These are phyloP conservation scores for Quercus parvula DNA, from an alignment of 306 rosid species.

Conservation along the genomic window DNA sequence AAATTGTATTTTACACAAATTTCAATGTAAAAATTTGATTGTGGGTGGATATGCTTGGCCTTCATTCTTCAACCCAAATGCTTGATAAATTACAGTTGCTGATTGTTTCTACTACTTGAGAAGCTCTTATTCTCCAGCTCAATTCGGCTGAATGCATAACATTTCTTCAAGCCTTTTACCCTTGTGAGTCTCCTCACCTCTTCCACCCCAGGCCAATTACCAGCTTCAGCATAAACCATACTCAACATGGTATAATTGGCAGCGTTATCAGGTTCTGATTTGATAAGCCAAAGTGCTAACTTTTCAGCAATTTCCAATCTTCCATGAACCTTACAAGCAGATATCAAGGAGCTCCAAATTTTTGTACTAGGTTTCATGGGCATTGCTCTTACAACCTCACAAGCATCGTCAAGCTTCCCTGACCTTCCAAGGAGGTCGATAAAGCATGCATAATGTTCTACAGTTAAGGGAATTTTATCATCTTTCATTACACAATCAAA, in stretches of 20 bases:
- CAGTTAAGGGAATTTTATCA: slow-evolving; percentile 23
- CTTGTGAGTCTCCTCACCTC: slow-evolving; percentile 40
- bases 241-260: slow-evolving; percentile 51
- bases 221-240: slow-evolving; percentile 53
- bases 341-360: slow-evolving; percentile 64
- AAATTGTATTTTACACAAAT: too few species aligned
- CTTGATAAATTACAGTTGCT: too few species aligned
- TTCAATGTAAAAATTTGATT: too few species aligned
- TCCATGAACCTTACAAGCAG: slow-evolving; percentile 59
- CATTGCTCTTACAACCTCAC: slow-evolving; percentile 44
- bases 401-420: slow-evolving; percentile 62
- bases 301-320: slow-evolving; percentile 49
- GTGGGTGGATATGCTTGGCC: too few species aligned
- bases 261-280: slow-evolving; percentile 53
- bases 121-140: slow-evolving; percentile 23
- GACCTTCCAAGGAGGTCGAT: slow-evolving; percentile 64
- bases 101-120: neutral
- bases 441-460: slow-evolving; percentile 61
- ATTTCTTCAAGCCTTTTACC: slow-evolving; percentile 41
- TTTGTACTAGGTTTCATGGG: slow-evolving; percentile 55
- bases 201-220: slow-evolving; percentile 55
- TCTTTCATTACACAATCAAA: slow-evolving; percentile 34
- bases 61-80: too few species aligned
- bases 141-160: slow-evolving; percentile 53
- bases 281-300: slow-evolving; percentile 43